Evolutionary conservation across 2,329 filamentous ascomycete genomes (phyloP).

Genomic region (Phialemonium atrogriseum): DNA sequence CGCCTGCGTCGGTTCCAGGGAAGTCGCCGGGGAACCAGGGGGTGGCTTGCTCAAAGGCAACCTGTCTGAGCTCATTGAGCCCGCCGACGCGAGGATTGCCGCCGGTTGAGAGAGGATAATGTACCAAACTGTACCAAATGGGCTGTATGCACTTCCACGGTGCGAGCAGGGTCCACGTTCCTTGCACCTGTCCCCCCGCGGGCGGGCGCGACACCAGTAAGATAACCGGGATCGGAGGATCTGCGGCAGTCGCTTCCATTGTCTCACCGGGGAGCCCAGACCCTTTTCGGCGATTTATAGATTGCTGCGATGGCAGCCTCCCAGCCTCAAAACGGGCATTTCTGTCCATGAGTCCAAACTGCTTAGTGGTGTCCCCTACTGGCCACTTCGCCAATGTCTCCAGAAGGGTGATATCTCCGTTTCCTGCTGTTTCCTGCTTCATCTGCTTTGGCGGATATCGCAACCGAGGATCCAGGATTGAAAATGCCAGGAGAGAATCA

Average conservation of each 20-base stretch:
- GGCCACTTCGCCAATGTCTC: constrained; percentile 61
- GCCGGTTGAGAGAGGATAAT: constrained; percentile 70
- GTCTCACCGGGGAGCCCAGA: constrained; percentile 53
- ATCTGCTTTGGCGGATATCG: constrained; percentile 60
- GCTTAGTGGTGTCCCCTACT: constrained; percentile 40
- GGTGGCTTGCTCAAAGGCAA: constrained; percentile 68
- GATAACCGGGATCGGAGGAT: constrained; percentile 72
- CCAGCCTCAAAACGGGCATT: constrained; percentile 56
- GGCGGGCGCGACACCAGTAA: constrained; percentile 52
- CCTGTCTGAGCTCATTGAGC: constrained; percentile 68
- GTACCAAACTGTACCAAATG: constrained; percentile 80
- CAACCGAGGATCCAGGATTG: constrained; percentile 71
- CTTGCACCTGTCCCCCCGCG: constrained; percentile 43
- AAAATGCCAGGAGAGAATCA: constrained; percentile 64
- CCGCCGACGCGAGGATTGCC: constrained; percentile 79
- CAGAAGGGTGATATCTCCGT: constrained; percentile 36
- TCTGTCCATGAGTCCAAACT: constrained; percentile 59
- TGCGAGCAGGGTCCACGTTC: constrained; percentile 74
- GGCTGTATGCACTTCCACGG: constrained; percentile 86
- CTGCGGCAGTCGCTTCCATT: constrained; percentile 47
- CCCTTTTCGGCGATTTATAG: constrained; percentile 69
- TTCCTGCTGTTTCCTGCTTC: constrained; percentile 20
- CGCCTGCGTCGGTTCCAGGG: constrained; percentile 70
- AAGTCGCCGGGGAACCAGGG: constrained; percentile 86
- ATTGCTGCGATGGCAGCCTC: constrained; percentile 65